Conservation (phyloP, 1,284 basidiomycete genomes). For the Cronartium quercuum region DNA sequence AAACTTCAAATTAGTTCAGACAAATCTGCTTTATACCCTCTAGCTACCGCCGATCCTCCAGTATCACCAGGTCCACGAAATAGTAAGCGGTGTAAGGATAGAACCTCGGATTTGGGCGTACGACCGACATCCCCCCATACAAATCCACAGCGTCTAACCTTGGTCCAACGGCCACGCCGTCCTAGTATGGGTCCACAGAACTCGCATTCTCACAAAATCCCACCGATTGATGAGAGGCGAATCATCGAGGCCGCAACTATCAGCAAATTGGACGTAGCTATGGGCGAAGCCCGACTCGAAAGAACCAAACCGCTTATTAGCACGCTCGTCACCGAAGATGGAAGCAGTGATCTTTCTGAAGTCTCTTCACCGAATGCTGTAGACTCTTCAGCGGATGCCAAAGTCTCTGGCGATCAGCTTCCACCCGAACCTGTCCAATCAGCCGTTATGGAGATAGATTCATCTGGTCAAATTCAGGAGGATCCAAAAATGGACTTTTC, state of each 20-base stretch:
- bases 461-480: too few relatives aligned
- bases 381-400: not conserved
- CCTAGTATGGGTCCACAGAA: not conserved
- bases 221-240: not conserved
- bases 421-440: not conserved
- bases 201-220: not conserved
- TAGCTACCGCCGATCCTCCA: not conserved
- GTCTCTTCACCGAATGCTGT: constrained; percentile 1
- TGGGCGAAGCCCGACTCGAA: not conserved
- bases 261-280: not conserved
- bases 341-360: constrained; percentile 35
- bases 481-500: not conserved
- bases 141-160: constrained; percentile 21
- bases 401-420: not conserved
- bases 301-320: not conserved
- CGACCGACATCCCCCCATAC: not conserved
- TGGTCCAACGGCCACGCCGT: constrained; percentile 6
- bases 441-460: not conserved
- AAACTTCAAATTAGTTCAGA: not conserved
- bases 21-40: not conserved
- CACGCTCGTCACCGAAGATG: constrained; percentile 1
- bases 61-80: not conserved
- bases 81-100: constrained; percentile 3
- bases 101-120: constrained; percentile 8
- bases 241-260: not conserved